phyloP scores from a whole-genome alignment of 2,329 filamentous ascomycete species.

The Penicillium digitatum region DNA sequence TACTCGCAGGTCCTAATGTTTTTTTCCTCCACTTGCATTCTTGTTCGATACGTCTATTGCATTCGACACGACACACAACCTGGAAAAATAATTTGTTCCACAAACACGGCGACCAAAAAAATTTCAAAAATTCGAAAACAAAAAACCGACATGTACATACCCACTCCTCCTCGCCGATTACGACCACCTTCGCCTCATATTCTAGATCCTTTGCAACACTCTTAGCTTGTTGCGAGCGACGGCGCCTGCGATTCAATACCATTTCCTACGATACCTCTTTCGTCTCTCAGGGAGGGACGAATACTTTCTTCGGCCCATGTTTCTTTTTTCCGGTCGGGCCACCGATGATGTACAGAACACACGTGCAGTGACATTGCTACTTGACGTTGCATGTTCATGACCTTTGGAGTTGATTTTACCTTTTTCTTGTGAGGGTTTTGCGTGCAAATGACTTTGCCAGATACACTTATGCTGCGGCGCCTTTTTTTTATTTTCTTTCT shows the following conservation, averaged over 20 bases:
- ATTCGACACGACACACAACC: conserved; percentile 29
- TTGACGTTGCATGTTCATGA: conserved; percentile 33
- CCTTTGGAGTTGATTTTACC: conserved; percentile 36
- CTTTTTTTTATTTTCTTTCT: conserved; percentile 19
- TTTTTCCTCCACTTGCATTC: conserved; percentile 23
- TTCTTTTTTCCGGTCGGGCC: conserved; percentile 25
- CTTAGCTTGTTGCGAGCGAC: conserved; percentile 41
- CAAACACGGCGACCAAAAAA: conserved; percentile 28
- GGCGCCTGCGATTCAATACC: conserved; percentile 40
- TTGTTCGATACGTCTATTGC: conserved; percentile 30
- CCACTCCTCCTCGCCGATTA: conserved; percentile 29
- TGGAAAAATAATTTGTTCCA: conserved; percentile 28
- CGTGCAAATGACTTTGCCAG: conserved; percentile 28
- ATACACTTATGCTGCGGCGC: conserved; percentile 28
- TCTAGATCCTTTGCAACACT: conserved; percentile 35
- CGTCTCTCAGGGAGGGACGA: conserved; percentile 38
- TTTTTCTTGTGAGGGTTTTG: conserved; percentile 23
- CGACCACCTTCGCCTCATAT: conserved; percentile 33
- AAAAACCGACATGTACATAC: conserved; percentile 37
- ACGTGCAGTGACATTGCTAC: conserved; percentile 33
- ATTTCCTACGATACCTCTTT: conserved; percentile 35
- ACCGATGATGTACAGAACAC: conserved; percentile 41
- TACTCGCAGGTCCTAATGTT: conserved; percentile 38
- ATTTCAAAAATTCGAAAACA: conserved; percentile 27
- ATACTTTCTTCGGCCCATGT: conserved; percentile 27